Conservation (phyloP, 2,329 filamentous ascomycete genomes). For the Corynespora cassiicola region DNA sequence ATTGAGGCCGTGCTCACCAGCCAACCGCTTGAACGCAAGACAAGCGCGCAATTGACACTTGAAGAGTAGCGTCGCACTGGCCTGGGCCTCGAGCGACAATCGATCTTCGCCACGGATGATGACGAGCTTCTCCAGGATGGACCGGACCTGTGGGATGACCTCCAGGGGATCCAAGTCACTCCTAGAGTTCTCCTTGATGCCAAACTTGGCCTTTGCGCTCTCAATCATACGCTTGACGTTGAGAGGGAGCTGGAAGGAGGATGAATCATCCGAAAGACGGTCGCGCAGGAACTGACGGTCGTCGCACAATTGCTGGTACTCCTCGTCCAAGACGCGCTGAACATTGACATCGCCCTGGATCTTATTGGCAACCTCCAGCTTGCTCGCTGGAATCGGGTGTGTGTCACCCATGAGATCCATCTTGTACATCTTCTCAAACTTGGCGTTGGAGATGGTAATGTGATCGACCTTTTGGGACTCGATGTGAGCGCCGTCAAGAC, state of each 20-base stretch:
- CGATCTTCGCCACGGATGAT: slow-evolving; percentile 86
- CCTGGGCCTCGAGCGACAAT: slow-evolving; percentile 85
- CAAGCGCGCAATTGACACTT: slow-evolving; percentile 90
- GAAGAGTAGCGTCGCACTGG: slow-evolving; percentile 87
- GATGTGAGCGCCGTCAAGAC: slow-evolving; percentile 89
- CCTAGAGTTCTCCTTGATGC: slow-evolving; percentile 81
- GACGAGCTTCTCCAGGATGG: slow-evolving; percentile 76
- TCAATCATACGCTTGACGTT: slow-evolving; percentile 92
- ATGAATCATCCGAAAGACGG: slow-evolving; percentile 73
- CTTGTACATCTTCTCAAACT: slow-evolving; percentile 82
- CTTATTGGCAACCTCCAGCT: slow-evolving; percentile 85
- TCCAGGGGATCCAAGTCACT: slow-evolving; percentile 91
- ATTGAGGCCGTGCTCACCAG: slow-evolving; percentile 83
- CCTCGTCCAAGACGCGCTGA: slow-evolving; percentile 84
- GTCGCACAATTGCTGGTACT: slow-evolving; percentile 79
- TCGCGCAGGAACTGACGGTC: slow-evolving; percentile 78
- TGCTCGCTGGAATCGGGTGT: slow-evolving; percentile 68
- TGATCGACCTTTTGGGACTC: slow-evolving; percentile 91
- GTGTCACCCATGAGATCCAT: slow-evolving; percentile 83
- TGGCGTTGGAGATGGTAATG: slow-evolving; percentile 77
- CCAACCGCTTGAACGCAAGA: slow-evolving; percentile 90
- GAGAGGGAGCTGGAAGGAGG: slow-evolving; percentile 88
- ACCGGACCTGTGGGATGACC: slow-evolving; percentile 79
- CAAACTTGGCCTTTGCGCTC: slow-evolving; percentile 87
- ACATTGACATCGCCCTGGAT: slow-evolving; percentile 86